Base-by-base conservation (phyloP, 2,329 filamentous ascomycete species). In the Xylariaceae sp. region DNA sequence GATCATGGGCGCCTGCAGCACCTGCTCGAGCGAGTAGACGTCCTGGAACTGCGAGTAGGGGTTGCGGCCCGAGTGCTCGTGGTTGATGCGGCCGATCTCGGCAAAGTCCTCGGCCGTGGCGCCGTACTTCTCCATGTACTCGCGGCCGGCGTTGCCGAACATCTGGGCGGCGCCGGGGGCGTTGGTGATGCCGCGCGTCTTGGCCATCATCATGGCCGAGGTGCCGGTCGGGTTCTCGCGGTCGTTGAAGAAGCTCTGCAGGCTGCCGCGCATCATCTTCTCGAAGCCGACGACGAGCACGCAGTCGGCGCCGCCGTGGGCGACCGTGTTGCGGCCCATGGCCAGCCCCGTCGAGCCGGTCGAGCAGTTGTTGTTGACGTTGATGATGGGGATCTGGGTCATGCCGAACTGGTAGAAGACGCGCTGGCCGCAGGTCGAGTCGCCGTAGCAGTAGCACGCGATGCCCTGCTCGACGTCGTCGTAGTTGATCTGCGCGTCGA, bases 351-450 rank as follows among this genome's bases (percentile, higher is more conserved):
- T 94, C 4, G 82, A 88, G n/a, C 90, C 92, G 0, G 90, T 96
- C 4, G 85, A 86, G 71, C 90, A 96, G 69, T 95, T 95, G 72
- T 96, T 96, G 75, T 95, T 96, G 55, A 94, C 87, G 55, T 96
- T 96, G 71, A 93, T 89, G 57, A 96, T 87, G 52, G 90, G 90
- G 50, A 96, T 95, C 54, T 83, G 73, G 27, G 89, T 95, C 81
- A 96, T 89, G 67, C 90, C 92, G 60, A 96, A 95, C 65, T 96
- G 90, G 66, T 96, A 96, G 65, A 96, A 95, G 54, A 96, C 89
- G 45, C 90, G 82, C 69, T 96, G 90, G 30, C 90, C 90, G 62
- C 84, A 92, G 36, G 90, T 94, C 44, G 80, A 88, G 67, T 96
- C 90, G 55, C 90, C 90, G 59, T 94, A 95, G 72, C 88, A 94